These are phyloP conservation scores for Xerocomus minutiporus DNA, from an alignment of 1,284 basidiomycete species.

Conservation along the genomic window DNA sequence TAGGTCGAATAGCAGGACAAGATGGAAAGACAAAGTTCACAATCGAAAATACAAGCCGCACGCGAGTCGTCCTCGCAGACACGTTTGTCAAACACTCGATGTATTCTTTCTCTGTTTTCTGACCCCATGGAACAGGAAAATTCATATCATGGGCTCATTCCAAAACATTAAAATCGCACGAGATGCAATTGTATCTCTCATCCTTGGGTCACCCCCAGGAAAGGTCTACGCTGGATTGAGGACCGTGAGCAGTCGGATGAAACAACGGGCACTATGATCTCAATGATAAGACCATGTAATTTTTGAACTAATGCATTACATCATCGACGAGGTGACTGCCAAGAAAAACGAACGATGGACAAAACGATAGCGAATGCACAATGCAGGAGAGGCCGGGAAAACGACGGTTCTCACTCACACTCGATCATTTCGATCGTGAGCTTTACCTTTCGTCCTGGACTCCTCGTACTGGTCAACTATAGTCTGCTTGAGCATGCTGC, in stretches of 20 bases:
- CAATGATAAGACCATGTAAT: constrained; percentile 9
- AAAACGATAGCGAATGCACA: background rate
- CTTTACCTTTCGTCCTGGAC: constrained; percentile 32
- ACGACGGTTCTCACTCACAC: constrained; percentile 1
- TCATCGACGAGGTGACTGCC: constrained; percentile 8
- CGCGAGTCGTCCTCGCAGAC: constrained; percentile 94
- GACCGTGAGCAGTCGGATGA: constrained; percentile 90
- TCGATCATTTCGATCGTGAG: constrained; percentile 7
- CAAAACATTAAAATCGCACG: constrained; percentile 97
- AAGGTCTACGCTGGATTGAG: constrained; percentile 92
- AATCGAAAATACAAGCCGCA: constrained; percentile 95
- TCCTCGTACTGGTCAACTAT: constrained; percentile 50
- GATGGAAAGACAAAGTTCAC: constrained; percentile 98
- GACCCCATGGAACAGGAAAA: constrained; percentile 56
- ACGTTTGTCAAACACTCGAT: constrained; percentile 56
- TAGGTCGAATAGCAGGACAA: constrained; percentile 94
- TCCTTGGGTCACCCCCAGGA: constrained; percentile 92
- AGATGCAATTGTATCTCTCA: constrained; percentile 92
- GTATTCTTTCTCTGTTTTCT: constrained; percentile 1
- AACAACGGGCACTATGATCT: constrained; percentile 71
- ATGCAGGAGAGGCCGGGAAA: background rate
- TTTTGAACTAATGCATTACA: constrained; percentile 5
- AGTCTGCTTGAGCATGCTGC: constrained; percentile 42
- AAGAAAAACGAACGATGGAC: constrained; percentile 1
- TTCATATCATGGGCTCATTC: constrained; percentile 92